A percentile compares a stretch with the other conserved stretches of the same genome.
Evolutionary conservation across 352 stramenopile species (phyloP).

Genomic region (Thalassiosira mediterranea): DNA sequence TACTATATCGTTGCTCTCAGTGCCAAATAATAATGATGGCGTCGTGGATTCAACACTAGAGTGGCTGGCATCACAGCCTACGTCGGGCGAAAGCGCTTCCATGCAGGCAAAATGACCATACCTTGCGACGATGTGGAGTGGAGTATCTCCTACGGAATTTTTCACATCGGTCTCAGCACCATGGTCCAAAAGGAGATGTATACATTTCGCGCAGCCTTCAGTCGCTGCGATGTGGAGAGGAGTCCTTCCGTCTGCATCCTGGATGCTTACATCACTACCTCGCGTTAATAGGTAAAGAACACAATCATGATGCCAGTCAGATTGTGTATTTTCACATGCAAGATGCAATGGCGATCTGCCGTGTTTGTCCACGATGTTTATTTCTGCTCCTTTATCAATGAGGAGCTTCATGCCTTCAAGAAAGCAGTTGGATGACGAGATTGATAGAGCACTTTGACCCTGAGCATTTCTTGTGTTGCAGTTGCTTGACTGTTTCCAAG

Average conservation of each 20-base stretch:
- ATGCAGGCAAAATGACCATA: constrained; percentile 12
- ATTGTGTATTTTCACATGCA: constrained; percentile 20
- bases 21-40: constrained; percentile 2
- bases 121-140: constrained; percentile 20
- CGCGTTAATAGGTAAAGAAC: constrained; percentile 22
- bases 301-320: constrained; percentile 22
- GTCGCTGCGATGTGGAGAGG: constrained; percentile 69
- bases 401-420: constrained; percentile 48
- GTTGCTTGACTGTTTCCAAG: not conserved
- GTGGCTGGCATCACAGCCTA: constrained; percentile 18
- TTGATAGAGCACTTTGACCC: constrained; percentile 31
- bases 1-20: not conserved
- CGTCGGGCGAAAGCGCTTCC: constrained; percentile 17
- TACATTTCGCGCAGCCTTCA: constrained; percentile 69
- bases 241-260: constrained; percentile 55
- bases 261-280: constrained; percentile 33
- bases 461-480: constrained; percentile 34
- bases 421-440: constrained; percentile 38
- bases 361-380: constrained; percentile 31
- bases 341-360: constrained; percentile 29
- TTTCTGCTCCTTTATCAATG: constrained; percentile 38
- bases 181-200: constrained; percentile 56
- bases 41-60: constrained; percentile 28
- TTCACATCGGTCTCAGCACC: constrained; percentile 48
- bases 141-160: constrained; percentile 15